A percentile compares a stretch with the other conserved stretches of the same genome.
Evolutionary conservation across 148 eudicot species (phyloP).

Genomic region (Camellia sinensis): DNA sequence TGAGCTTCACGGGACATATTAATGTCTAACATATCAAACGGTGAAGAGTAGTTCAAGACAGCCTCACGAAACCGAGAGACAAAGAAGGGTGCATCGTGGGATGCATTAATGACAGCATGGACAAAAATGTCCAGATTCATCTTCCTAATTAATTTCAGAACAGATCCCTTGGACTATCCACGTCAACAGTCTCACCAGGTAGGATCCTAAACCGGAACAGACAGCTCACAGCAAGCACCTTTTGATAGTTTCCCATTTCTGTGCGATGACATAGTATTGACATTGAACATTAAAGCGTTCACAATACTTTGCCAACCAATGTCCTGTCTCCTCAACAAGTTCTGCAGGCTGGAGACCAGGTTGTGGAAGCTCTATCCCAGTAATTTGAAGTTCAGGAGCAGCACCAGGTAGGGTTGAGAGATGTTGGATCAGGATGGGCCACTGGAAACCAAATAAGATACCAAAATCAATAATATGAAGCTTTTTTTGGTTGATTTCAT

Average conservation of each 20-base stretch:
- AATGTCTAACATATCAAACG: slow-evolving; percentile 45
- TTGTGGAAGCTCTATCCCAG: slow-evolving; percentile 44
- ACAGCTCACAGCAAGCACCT: slow-evolving; percentile 38
- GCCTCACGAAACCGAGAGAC: slow-evolving; percentile 51
- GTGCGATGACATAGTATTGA: slow-evolving; percentile 42
- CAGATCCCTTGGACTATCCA: slow-evolving; percentile 42
- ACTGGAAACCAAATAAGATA: slow-evolving; percentile 42
- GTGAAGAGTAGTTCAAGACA: slow-evolving; percentile 33
- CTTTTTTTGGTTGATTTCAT: slow-evolving; percentile 25
- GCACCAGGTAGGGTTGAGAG: slow-evolving; percentile 26
- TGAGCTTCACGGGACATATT: slow-evolving; percentile 41
- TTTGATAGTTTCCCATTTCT: slow-evolving; percentile 41
- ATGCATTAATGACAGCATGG: slow-evolving; percentile 30
- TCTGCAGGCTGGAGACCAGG: slow-evolving; percentile 44
- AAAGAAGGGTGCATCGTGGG: slow-evolving; percentile 42
- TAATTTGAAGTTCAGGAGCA: slow-evolving; percentile 40
- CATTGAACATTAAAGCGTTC: slow-evolving; percentile 37
- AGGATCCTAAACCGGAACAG: slow-evolving; percentile 28
- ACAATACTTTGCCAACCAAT: slow-evolving; percentile 36
- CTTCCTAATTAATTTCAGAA: slow-evolving; percentile 32
- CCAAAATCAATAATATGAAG: slow-evolving; percentile 50
- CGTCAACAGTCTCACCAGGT: slow-evolving; percentile 40
- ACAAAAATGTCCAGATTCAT: slow-evolving; percentile 33
- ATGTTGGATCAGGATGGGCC: slow-evolving; percentile 41
- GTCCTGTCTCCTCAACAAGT: slow-evolving; percentile 45